A percentile compares a stretch with the other conserved stretches of the same genome.
phyloP scores from a whole-genome alignment of 2,329 filamentous ascomycete genomes.

The Diaporthe eres region DNA sequence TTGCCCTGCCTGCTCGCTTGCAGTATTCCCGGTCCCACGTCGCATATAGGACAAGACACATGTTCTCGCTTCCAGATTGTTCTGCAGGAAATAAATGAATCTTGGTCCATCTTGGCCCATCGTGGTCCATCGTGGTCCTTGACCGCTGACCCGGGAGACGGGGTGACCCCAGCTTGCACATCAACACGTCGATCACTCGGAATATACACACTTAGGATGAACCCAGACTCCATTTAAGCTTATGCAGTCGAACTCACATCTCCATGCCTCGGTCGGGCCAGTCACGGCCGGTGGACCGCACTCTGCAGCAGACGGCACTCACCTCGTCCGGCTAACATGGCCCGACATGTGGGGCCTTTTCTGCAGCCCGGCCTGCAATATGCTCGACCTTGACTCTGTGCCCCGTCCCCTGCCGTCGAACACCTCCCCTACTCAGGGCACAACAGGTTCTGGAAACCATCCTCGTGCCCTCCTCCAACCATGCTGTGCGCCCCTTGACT shows the following conservation, averaged over 20 bases:
- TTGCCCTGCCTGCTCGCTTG: not conserved
- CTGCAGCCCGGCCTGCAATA: conserved; percentile 9
- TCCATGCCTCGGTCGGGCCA: conserved; percentile 1
- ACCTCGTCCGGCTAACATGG: conserved; percentile 6
- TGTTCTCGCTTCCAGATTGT: conserved; percentile 16
- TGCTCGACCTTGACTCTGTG: conserved; percentile 2
- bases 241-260: conserved; percentile 19
- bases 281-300: not conserved
- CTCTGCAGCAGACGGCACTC: not conserved
- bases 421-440: conserved; percentile 10
- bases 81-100: not conserved
- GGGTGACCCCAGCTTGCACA: conserved; percentile 12
- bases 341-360: not conserved
- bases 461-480: conserved; percentile 20
- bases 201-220: conserved; percentile 2
- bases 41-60: conserved; percentile 1
- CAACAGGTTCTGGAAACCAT: not conserved
- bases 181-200: conserved; percentile 21
- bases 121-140: not conserved
- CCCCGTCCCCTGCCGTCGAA: conserved; percentile 1
- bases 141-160: conserved; percentile 34
- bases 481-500: conserved; percentile 17
- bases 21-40: conserved; percentile 20
- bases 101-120: not conserved
- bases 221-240: conserved; percentile 26